Base-by-base conservation (phyloP, 768 basidiomycete species). In the Amanita polypyramis region DNA sequence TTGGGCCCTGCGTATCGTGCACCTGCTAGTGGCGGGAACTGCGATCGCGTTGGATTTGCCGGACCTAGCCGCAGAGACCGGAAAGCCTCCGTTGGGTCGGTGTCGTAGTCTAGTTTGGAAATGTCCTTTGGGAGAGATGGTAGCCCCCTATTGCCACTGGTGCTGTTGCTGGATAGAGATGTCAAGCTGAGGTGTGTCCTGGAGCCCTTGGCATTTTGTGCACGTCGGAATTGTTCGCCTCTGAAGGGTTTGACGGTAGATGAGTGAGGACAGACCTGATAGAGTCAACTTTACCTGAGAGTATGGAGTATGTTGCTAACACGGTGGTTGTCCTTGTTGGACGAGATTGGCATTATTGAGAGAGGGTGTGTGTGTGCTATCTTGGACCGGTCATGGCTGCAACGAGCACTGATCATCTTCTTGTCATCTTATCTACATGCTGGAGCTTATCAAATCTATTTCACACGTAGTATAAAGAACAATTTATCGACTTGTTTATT, bases 141-240 rank as follows among this genome's bases (percentile, higher is more conserved):
- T 27, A 66, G 58, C 56, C 69, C 72, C 52, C 69, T 58, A 36
- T n/a, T n/a, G n/a, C 34, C 15, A 35, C 11, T 35, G 10, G 69
- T 73, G 52, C 69, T 59, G 38, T 54, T 51, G 51, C 59, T 51
- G 50, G 59, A 37, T 1, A 41, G 17, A 19, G 37, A 42, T 17
- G 20, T 12, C 23, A 59, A 49, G 9, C 61, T 58, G 17, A 68
- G 44, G 38, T 69, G 65, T 5, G 58, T 47, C 11, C 61, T 60
- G 27, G 69, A 67, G n/a, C 63, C 56, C 36, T 51, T 69, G 5
- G 74, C 52, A 57, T 87, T 87, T 50, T 77, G 80, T 30, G 65
- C 55, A 52, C 75, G 85, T 45, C 83, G 72, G 50, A 80, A 85
- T 36, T 86, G 79, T 59, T 88, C 85, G 8, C 82, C 84, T 58